Conservation (phyloP, 768 basidiomycete genomes). For the Lentinula guzmanii region DNA sequence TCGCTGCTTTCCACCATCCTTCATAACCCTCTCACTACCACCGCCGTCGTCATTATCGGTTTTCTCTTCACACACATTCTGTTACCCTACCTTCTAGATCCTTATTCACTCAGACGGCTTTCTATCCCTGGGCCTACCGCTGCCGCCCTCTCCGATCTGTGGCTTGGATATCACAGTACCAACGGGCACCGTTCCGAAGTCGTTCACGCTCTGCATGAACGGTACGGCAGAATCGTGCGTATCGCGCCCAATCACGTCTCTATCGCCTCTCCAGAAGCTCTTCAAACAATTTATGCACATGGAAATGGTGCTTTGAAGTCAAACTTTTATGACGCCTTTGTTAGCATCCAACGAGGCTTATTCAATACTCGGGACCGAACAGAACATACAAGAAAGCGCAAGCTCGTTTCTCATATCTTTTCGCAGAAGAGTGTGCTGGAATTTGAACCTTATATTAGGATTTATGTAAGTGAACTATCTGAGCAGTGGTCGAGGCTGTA, state of each 20-base stretch:
- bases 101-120: slow-evolving; percentile 19
- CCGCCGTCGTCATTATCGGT: neutral
- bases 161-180: slow-evolving; percentile 62
- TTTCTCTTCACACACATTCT: slow-evolving; percentile 1
- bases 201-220: slow-evolving; percentile 68
- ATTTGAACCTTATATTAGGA: slow-evolving; percentile 74
- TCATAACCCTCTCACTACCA: neutral
- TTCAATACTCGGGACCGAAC: slow-evolving; percentile 75
- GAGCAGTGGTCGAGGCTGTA: slow-evolving; percentile 73
- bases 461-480: slow-evolving; percentile 54
- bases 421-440: slow-evolving; percentile 80
- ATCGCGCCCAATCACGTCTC: slow-evolving; percentile 76
- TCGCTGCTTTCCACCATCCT: neutral
- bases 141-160: slow-evolving; percentile 67
- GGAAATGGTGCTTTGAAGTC: slow-evolving; percentile 82
- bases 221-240: slow-evolving; percentile 72
- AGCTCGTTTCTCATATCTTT: slow-evolving; percentile 84
- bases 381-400: slow-evolving; percentile 86
- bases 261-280: slow-evolving; percentile 71
- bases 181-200: slow-evolving; percentile 71
- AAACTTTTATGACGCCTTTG: slow-evolving; percentile 75
- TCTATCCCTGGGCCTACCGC: slow-evolving; percentile 62
- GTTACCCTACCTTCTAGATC: neutral
- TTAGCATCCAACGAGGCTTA: slow-evolving; percentile 64
- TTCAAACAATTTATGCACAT: slow-evolving; percentile 70